Percentiles rank a stretch among this genome's conserved stretches.
Conservation (phyloP, 2,329 filamentous ascomycete species). For the Stromatinia cepivora region DNA sequence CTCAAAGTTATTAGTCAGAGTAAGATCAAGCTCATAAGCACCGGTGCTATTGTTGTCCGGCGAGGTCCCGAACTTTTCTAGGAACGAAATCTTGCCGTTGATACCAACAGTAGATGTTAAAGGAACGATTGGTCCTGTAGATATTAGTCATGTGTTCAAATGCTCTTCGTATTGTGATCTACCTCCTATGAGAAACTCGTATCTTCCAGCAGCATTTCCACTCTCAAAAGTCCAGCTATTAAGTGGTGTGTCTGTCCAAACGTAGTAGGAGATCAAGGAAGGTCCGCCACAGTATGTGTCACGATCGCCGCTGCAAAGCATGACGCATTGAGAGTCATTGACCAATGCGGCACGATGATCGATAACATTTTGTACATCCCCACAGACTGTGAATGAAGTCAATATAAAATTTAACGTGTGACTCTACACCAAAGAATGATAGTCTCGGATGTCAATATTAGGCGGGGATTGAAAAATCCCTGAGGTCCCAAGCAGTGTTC, state of each 20-base stretch:
- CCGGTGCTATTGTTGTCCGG: slow-evolving; percentile 59
- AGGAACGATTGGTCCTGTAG: slow-evolving; percentile 49
- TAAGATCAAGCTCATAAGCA: slow-evolving; percentile 64
- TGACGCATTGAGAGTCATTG: slow-evolving; percentile 22
- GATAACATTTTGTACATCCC: slow-evolving; percentile 25
- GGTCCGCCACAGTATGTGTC: slow-evolving; percentile 27
- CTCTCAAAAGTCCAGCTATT: slow-evolving; percentile 55
- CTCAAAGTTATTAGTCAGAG: slow-evolving; percentile 52
- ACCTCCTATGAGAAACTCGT: slow-evolving; percentile 60
- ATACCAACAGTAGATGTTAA: slow-evolving; percentile 58
- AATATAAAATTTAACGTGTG: neutral
- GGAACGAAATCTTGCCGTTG: slow-evolving; percentile 60
- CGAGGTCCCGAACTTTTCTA: slow-evolving; percentile 60
- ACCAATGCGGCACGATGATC: slow-evolving; percentile 11
- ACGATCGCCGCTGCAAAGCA: slow-evolving; percentile 48
- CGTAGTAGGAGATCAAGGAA: slow-evolving; percentile 28
- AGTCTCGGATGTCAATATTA: neutral
- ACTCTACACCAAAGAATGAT: neutral
- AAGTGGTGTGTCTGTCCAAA: slow-evolving; percentile 42
- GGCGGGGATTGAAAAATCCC: neutral
- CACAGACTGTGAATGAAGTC: slow-evolving; percentile 24
- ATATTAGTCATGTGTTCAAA: neutral
- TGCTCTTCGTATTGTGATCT: neutral
- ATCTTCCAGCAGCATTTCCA: slow-evolving; percentile 54
- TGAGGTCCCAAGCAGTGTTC: neutral